A percentile compares a stretch with the other conserved stretches of the same genome.
Conservation (phyloP, 179 eudicot genomes). For the Spergularia azorica region DNA sequence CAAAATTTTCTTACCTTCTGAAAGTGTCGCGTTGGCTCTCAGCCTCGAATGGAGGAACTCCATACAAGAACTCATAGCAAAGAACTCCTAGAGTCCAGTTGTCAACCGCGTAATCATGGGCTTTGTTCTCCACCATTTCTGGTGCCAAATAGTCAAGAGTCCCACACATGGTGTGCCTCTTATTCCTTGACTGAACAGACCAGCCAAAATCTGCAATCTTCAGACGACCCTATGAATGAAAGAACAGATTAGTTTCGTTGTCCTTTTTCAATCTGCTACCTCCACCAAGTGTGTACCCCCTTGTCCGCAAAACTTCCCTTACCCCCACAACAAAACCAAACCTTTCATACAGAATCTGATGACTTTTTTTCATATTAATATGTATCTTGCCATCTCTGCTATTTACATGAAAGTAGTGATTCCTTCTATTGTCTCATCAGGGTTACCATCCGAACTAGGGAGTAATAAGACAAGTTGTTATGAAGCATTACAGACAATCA, state of each 20-base stretch:
- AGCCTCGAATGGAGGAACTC: conserved; percentile 92
- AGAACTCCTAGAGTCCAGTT: conserved; percentile 91
- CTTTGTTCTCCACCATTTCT: conserved; percentile 92
- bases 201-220: conserved; percentile 97
- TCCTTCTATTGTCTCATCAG: too few species aligned
- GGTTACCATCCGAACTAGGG: too few species aligned
- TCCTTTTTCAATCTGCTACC: neutral
- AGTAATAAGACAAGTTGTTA: too few species aligned
- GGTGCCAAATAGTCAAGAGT: conserved; percentile 95
- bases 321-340: too few species aligned
- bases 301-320: neutral
- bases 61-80: conserved; percentile 87
- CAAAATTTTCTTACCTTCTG: conserved; percentile 44
- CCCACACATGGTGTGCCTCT: conserved; percentile 94
- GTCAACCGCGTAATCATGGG: conserved; percentile 88
- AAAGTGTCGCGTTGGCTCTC: conserved; percentile 81
- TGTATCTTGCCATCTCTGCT: too few species aligned
- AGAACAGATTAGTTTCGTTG: neutral
- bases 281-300: neutral
- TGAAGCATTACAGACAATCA: too few species aligned
- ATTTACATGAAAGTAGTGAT: too few species aligned
- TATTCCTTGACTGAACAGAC: conserved; percentile 88
- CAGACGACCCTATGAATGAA: conserved; percentile 42
- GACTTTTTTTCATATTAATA: too few species aligned
- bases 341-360: too few species aligned